Conservation (phyloP, 2,329 filamentous ascomycete genomes). For the Calonectria montana region DNA sequence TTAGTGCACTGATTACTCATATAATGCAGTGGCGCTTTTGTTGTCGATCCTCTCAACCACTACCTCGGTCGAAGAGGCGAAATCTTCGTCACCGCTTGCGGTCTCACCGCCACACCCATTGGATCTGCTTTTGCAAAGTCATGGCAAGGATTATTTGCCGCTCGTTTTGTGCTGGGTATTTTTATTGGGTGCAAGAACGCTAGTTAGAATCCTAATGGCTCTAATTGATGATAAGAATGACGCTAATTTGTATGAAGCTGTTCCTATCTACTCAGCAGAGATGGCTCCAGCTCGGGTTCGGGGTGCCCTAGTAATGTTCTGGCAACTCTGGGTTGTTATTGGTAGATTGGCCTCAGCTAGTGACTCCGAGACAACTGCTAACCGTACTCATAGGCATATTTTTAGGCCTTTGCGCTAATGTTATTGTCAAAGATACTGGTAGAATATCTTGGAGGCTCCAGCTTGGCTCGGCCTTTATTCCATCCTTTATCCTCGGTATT, state of each 20-base stretch:
- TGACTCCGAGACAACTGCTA: not conserved
- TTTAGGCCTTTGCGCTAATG: constrained; percentile 63
- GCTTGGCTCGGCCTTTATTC: constrained; percentile 68
- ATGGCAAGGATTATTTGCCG: constrained; percentile 74
- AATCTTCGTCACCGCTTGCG: constrained; percentile 70
- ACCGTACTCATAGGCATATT: constrained; percentile 44
- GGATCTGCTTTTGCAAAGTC: constrained; percentile 67
- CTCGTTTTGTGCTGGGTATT: constrained; percentile 77
- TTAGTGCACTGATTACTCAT: constrained; percentile 15
- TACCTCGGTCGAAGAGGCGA: constrained; percentile 74
- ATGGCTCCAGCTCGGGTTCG: constrained; percentile 74
- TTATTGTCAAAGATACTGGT: constrained; percentile 64
- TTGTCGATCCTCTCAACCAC: constrained; percentile 68
- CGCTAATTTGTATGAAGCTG: constrained; percentile 41
- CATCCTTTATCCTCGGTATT: constrained; percentile 62
- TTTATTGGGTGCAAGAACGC: constrained; percentile 74
- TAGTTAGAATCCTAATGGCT: constrained; percentile 33
- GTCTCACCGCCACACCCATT: constrained; percentile 48
- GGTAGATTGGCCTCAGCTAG: not conserved
- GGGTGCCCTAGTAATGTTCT: constrained; percentile 83
- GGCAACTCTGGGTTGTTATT: constrained; percentile 59
- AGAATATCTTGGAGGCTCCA: constrained; percentile 69
- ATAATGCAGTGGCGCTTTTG: constrained; percentile 32
- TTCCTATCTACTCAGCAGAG: constrained; percentile 80
- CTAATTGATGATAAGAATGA: not conserved